Conservation (phyloP, 108 stramenopile species). For the Nannochloropsis granulata region DNA sequence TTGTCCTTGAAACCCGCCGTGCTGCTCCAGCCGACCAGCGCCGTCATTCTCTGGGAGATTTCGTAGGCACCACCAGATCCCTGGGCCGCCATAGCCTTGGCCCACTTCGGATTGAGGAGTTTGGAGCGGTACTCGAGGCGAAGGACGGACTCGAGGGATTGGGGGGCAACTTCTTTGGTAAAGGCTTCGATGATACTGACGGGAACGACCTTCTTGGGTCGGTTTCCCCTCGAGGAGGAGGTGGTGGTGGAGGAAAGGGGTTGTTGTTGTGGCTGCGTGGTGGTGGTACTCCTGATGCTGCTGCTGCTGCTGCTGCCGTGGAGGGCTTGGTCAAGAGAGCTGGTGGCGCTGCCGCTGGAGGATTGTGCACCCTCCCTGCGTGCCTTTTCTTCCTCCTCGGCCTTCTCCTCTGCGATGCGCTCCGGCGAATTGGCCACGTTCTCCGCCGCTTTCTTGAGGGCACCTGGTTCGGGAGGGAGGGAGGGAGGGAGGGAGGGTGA, state of each 20-base stretch:
- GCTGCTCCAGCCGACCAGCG: constrained; percentile 51
- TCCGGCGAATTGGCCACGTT: constrained; percentile 21
- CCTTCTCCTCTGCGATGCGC: background rate
- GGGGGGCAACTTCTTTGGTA: constrained; percentile 46
- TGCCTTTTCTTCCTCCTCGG: too few species aligned
- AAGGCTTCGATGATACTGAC: constrained; percentile 67
- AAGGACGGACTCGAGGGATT: constrained; percentile 63
- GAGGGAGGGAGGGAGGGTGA: background rate
- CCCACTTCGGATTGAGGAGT: constrained; percentile 70
- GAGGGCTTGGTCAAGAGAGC: too few species aligned
- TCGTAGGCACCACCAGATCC: constrained; percentile 73
- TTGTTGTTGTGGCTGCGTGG: too few species aligned
- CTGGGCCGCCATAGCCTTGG: constrained; percentile 60
- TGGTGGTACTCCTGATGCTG: too few species aligned
- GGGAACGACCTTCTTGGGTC: constrained; percentile 45
- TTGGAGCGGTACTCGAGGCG: constrained; percentile 65
- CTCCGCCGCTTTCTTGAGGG: constrained; percentile 66
- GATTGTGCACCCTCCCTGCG: too few species aligned
- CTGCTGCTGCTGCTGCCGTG: too few species aligned
- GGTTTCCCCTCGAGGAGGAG: background rate
- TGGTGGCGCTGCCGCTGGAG: too few species aligned
- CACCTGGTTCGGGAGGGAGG: constrained; percentile 15
- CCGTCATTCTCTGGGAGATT: constrained; percentile 63
- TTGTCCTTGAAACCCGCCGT: constrained; percentile 39
- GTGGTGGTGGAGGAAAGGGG: too few species aligned